Percentiles rank a stretch among this genome's conserved stretches.
These are phyloP conservation scores for Trichoderma brevicompactum DNA, from an alignment of 2,329 filamentous ascomycete species.

Conservation along the genomic window DNA sequence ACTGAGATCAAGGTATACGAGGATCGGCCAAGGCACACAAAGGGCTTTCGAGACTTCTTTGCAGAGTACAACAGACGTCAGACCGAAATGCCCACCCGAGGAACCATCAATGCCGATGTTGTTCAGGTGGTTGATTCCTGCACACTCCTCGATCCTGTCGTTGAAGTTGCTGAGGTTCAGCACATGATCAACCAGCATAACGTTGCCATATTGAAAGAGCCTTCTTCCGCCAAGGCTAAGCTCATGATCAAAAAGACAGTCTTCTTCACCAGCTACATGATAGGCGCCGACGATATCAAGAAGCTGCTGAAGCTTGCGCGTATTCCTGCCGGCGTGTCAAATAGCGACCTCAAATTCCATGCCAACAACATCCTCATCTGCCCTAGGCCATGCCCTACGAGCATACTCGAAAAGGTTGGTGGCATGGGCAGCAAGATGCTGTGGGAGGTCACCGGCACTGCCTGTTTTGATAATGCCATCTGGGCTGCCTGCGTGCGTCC, in stretches of 20 bases:
- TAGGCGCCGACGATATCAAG: conserved; percentile 71
- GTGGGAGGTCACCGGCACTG: conserved; percentile 82
- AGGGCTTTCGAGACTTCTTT: conserved; percentile 85
- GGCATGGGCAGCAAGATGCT: conserved; percentile 81
- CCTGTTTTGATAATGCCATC: conserved; percentile 74
- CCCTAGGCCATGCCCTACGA: conserved; percentile 71
- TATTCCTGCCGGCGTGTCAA: conserved; percentile 63
- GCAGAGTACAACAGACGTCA: conserved; percentile 70
- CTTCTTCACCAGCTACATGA: conserved; percentile 91
- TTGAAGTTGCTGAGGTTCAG: conserved; percentile 83
- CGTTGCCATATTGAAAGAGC: conserved; percentile 45
- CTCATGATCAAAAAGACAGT: conserved; percentile 83
- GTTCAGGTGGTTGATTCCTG: conserved; percentile 81
- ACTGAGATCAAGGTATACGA: conserved; percentile 81
- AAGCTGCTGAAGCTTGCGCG: conserved; percentile 72
- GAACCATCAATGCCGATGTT: conserved; percentile 75
- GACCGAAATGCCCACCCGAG: conserved; percentile 57
- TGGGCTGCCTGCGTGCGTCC: conserved; percentile 86
- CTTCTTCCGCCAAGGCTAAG: conserved; percentile 45
- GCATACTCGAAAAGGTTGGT: conserved; percentile 80
- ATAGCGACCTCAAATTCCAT: conserved; percentile 76
- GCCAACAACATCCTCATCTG: conserved; percentile 92
- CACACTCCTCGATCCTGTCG: conserved; percentile 74
- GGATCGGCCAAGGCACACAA: conserved; percentile 69
- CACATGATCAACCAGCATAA: conserved; percentile 91